These are phyloP conservation scores for Plicaturopsis crispa DNA, from an alignment of 768 basidiomycete species.

Conservation along the genomic window DNA sequence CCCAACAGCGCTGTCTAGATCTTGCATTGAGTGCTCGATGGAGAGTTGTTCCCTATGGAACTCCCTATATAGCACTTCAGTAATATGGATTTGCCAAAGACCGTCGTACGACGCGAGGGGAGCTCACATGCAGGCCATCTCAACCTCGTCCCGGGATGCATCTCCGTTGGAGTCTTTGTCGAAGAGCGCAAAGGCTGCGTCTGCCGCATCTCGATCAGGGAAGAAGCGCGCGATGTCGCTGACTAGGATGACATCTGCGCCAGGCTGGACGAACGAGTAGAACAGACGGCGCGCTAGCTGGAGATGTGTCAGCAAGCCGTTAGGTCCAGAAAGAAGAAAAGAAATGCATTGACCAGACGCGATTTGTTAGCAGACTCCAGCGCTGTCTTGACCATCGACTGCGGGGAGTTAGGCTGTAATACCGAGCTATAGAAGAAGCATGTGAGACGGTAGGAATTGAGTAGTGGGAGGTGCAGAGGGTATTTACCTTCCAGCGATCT, in stretches of 20 bases:
- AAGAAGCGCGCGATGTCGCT: slow-evolving; percentile 72
- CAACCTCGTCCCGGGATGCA: slow-evolving; percentile 63
- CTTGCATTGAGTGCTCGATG: slow-evolving; percentile 80
- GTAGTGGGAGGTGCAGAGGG: background rate
- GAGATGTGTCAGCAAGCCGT: background rate
- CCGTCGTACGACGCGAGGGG: background rate
- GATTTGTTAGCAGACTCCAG: slow-evolving; percentile 70
- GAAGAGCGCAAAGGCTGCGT: slow-evolving; percentile 59
- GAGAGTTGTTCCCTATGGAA: slow-evolving; percentile 82
- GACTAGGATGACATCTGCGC: slow-evolving; percentile 49
- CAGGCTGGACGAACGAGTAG: slow-evolving; percentile 71
- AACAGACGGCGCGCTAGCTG: slow-evolving; percentile 80
- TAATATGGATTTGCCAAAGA: slow-evolving; percentile 4
- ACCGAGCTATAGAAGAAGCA: slow-evolving; percentile 53
- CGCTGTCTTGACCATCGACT: slow-evolving; percentile 63
- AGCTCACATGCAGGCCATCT: slow-evolving; percentile 62
- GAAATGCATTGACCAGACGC: slow-evolving; percentile 36
- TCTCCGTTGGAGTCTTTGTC: slow-evolving; percentile 73
- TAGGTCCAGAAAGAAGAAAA: slow-evolving; percentile 1
- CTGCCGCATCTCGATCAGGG: slow-evolving; percentile 55
- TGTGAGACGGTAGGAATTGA: slow-evolving; percentile 18
- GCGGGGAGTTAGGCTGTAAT: slow-evolving; percentile 84
- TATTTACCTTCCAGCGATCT: slow-evolving; percentile 36
- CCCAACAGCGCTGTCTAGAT: slow-evolving; percentile 85
- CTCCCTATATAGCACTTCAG: slow-evolving; percentile 40